These are phyloP conservation scores for Haplosporangium sp. DNA, from an alignment of 371 early-diverging fungal genomes.

Conservation along the genomic window DNA sequence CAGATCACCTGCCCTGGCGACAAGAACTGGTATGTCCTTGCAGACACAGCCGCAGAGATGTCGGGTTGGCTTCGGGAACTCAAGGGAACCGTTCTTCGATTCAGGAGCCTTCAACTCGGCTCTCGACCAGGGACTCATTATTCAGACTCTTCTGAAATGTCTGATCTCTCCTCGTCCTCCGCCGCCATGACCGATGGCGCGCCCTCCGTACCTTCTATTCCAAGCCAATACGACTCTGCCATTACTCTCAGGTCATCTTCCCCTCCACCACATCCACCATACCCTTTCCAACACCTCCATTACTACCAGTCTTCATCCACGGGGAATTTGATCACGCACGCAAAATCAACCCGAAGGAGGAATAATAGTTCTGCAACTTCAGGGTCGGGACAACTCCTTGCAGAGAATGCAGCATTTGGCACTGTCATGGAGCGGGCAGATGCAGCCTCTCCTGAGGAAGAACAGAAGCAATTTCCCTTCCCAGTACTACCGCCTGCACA, in stretches of 20 bases:
- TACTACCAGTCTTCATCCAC: constrained; percentile 12
- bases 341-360: constrained; percentile 11
- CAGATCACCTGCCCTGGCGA: constrained; percentile 42
- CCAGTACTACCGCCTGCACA: constrained; percentile 2
- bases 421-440: constrained; percentile 52
- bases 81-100: constrained; percentile 32
- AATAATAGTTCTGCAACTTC: constrained; percentile 24
- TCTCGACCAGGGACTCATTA: constrained; percentile 34
- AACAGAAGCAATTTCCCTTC: not conserved
- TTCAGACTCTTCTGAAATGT: constrained; percentile 43
- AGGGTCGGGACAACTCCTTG: not conserved
- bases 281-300: constrained; percentile 18
- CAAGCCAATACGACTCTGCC: constrained; percentile 22
- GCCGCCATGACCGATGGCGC: constrained; percentile 13
- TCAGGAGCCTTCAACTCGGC: constrained; percentile 10
- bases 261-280: constrained; percentile 23
- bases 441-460: constrained; percentile 18
- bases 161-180: constrained; percentile 36
- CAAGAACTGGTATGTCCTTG: constrained; percentile 47
- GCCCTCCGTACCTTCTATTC: constrained; percentile 21
- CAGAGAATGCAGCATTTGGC: constrained; percentile 48
- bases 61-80: constrained; percentile 47
- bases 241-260: constrained; percentile 22
- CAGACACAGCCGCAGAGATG: constrained; percentile 45
- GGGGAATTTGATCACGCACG: constrained; percentile 11